Conservation (phyloP, 306 rosid genomes). For the Quercus rubra region DNA sequence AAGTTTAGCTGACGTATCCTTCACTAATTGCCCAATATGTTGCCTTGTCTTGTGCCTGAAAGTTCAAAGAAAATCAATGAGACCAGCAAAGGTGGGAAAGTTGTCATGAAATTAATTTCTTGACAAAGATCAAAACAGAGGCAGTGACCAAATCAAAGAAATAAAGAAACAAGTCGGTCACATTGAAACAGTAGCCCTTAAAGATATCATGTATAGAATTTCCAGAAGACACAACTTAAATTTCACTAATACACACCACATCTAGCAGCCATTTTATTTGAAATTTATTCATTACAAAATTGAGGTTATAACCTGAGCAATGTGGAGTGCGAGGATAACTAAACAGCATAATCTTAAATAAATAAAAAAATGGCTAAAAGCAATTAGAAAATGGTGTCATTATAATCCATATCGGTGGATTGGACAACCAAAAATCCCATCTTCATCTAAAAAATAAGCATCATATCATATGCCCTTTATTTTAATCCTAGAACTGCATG, state of each 20-base stretch:
- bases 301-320: background rate
- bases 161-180: background rate
- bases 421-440: background rate
- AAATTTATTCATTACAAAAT: background rate
- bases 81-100: background rate
- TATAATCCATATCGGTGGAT: background rate
- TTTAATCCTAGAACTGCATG: background rate
- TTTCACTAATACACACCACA: background rate
- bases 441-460: background rate
- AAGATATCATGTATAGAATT: background rate
- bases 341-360: background rate
- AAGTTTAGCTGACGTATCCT: conserved; percentile 87
- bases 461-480: background rate
- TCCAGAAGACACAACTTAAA: background rate
- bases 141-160: background rate
- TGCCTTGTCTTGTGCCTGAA: conserved; percentile 88
- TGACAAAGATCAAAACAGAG: background rate
- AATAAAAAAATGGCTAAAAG: too few species aligned
- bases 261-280: background rate
- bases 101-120: background rate
- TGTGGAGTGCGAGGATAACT: background rate
- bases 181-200: background rate
- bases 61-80: conserved; percentile 18
- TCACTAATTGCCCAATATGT: conserved; percentile 92
- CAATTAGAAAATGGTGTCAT: too few species aligned